Evolutionary conservation across 805 yeast species (phyloP), one percentile per base, ranked within the genome.

Genomic region (Starmerella khaoyaiensis): DNA sequence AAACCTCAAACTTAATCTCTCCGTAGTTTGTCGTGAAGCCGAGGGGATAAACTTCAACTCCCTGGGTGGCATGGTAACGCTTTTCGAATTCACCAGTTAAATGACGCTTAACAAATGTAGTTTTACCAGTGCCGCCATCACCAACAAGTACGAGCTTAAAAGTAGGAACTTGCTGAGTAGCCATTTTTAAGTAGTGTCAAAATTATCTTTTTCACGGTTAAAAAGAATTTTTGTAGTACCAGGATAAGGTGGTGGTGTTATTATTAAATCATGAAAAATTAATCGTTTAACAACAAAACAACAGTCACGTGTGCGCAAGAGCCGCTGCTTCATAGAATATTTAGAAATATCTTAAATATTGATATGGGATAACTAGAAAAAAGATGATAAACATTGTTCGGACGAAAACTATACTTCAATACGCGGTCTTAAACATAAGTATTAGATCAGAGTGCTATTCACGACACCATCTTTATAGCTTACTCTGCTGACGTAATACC

Each of bases 71-170:
- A 65, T 80, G 83, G 72, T 90, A 90, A 68, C 86, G 86, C 72
- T 90, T 90, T 69, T 90, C 98, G 62, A 90, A 90, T 66, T 90
- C 99, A 70, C 98, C 67, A 49, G 98, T 87, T 67, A 86, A 76
- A 68, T 90, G 99, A 74, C 99, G 86, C 74, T 93, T 90, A 64
- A 90, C 99, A 57, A 90, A 90, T 43, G 99, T 90, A 72, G 99
- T 90, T 78, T 90, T 90, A 71, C 99, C 99, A 66, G 98, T 90
- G 76, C 99, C 99, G 74, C 99, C 99, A 63, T 90, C 99, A 64
- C 99, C 99, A 68, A 90, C 98, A 59, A 90, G 77, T 57, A 90
- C 99, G 65, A 90, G 76, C 72, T 90, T 90, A 68, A 90, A 90
- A 52, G 94, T 82, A 54, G 98, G 97, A 65, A 84, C 93, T 52